These are phyloP conservation scores for Eimeria praecox DNA, from an alignment of 169 alveolate genomes.

Conservation along the genomic window DNA sequence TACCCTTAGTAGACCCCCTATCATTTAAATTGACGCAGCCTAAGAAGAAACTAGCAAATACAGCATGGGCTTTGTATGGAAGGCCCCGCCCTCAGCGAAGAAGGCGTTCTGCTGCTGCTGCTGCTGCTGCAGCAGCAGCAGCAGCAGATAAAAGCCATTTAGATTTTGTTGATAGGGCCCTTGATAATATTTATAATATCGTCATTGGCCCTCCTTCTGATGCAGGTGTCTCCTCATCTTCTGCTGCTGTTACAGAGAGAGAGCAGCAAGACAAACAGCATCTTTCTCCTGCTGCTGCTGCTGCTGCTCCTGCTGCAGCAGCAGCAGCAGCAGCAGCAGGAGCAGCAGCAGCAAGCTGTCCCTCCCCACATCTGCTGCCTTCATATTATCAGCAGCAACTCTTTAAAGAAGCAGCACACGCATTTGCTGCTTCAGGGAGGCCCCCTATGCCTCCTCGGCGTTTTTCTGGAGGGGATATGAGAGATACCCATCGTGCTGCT, in stretches of 20 bases:
- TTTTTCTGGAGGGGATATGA: neutral
- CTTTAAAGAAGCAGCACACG: neutral
- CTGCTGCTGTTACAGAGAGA: too few species aligned
- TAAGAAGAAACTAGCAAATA: slow-evolving; percentile 61
- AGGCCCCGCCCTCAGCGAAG: slow-evolving; percentile 73
- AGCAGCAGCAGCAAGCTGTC: slow-evolving; percentile 41
- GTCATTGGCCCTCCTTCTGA: slow-evolving; percentile 33
- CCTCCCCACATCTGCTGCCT: neutral
- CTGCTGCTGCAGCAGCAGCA: too few species aligned
- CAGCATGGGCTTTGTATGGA: slow-evolving; percentile 77
- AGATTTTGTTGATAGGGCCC: slow-evolving; percentile 32
- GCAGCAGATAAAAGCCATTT: too few species aligned
- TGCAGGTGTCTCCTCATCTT: neutral
- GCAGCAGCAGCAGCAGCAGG: slow-evolving; percentile 10
- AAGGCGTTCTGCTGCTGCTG: too few species aligned
- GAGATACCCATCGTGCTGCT: neutral
- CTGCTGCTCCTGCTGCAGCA: neutral
- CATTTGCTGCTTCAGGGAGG: slow-evolving; percentile 1
- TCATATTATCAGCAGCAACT: neutral
- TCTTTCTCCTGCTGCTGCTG: too few species aligned
- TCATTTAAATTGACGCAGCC: slow-evolving; percentile 41
- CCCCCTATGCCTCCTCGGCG: neutral
- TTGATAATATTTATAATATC: slow-evolving; percentile 38
- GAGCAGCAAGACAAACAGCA: neutral
- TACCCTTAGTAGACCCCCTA: slow-evolving; percentile 55